A percentile compares a stretch with the other conserved stretches of the same genome.
These are phyloP conservation scores for Geotrichum citri-aurantii DNA, from an alignment of 1,139 yeast species.

Conservation along the genomic window DNA sequence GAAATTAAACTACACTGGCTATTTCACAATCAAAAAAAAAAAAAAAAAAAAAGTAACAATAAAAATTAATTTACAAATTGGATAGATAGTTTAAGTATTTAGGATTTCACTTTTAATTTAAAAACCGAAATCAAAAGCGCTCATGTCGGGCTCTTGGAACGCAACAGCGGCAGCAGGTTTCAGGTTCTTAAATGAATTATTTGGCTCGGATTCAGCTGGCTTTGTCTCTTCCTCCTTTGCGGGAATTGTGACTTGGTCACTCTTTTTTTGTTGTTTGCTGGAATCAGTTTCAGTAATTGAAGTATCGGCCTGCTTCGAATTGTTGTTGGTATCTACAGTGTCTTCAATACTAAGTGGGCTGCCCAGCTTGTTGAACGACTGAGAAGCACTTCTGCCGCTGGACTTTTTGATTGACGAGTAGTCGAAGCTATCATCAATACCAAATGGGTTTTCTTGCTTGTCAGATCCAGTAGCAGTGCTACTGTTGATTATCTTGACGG, in stretches of 20 bases:
- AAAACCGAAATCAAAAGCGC: slow-evolving; percentile 59
- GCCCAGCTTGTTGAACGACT: background rate
- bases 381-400: slow-evolving; percentile 4
- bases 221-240: slow-evolving; percentile 10
- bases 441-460: slow-evolving; percentile 10
- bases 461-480: background rate
- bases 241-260: background rate
- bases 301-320: background rate
- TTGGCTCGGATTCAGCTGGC: background rate
- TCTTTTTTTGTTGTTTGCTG: background rate
- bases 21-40: background rate
- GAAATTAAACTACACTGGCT: background rate
- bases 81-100: background rate
- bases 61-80: background rate
- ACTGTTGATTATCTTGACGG: slow-evolving; percentile 5
- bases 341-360: slow-evolving; percentile 9
- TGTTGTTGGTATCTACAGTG: slow-evolving; percentile 7
- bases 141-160: slow-evolving; percentile 76
- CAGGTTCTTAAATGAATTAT: slow-evolving; percentile 18
- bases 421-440: slow-evolving; percentile 15
- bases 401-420: slow-evolving; percentile 12
- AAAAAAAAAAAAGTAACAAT: slow-evolving; percentile 1
- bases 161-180: slow-evolving; percentile 49
- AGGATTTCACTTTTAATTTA: background rate
- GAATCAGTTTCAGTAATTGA: background rate